phyloP scores from a whole-genome alignment of 139 green algal genomes.

The Tetraselmis chui region DNA sequence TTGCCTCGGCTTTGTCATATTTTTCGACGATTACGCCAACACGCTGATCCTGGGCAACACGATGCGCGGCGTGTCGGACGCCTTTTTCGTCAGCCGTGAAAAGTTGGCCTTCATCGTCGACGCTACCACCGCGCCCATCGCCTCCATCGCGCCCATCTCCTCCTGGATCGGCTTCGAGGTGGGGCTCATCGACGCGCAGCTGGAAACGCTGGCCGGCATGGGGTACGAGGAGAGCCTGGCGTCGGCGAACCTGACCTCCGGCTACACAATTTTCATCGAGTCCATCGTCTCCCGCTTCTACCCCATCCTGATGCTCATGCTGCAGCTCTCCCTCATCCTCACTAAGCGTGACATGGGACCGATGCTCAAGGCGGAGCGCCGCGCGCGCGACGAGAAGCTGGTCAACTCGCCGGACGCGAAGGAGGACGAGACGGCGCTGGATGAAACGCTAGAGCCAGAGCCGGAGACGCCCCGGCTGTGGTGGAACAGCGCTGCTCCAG shows the following conservation, averaged over 20 bases:
- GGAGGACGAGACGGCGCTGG: neutral
- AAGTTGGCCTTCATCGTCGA: constrained; percentile 18
- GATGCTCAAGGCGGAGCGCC: constrained; percentile 15
- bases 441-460: constrained; percentile 15
- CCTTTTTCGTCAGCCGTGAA: constrained; percentile 15
- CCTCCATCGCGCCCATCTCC: constrained; percentile 18
- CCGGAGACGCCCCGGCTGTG: constrained; percentile 5
- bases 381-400: constrained; percentile 5
- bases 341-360: constrained; percentile 12
- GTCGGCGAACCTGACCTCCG: too few species aligned
- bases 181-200: constrained; percentile 4
- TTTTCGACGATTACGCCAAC: too few species aligned
- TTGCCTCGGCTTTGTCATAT: constrained; percentile 9
- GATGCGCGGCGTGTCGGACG: constrained; percentile 14
- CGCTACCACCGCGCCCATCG: constrained; percentile 13
- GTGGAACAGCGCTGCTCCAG: constrained; percentile 12
- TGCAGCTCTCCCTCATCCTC: too few species aligned
- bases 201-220: too few species aligned
- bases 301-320: constrained; percentile 12
- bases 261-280: constrained; percentile 14
- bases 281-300: constrained; percentile 17
- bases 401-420: neutral
- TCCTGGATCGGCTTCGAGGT: constrained; percentile 23
- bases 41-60: constrained; percentile 16
- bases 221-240: too few species aligned